Base-by-base conservation (phyloP, 2,329 filamentous ascomycete species). In the Huntiella moniliformis region DNA sequence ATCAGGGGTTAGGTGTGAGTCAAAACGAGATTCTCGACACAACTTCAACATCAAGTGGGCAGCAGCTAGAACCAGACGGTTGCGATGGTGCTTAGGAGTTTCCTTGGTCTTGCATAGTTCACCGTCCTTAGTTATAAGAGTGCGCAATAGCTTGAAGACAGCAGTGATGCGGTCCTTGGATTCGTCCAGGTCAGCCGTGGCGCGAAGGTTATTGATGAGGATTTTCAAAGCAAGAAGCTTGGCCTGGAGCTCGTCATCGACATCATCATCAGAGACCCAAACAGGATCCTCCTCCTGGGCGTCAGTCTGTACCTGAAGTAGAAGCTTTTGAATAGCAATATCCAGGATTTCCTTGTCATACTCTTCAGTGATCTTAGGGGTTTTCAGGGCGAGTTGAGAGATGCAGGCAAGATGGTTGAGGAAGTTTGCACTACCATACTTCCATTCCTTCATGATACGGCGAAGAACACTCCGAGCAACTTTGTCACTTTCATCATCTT, bases 201-300 rank as follows among this genome's bases (percentile, higher is more conserved):
- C 80, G 35, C 87, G 76, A 13, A 94, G 69, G 45, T 82, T 76
- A 59, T 96, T 96, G 49, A 91, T 84, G 18, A 96, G 67, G 12
- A 86, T 80, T 57, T 81, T 88, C 41, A 96, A 65, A 1, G 87
- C 82, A 66, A 85, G 78, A 47, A 77, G 74, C 61, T 96, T 95
- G 15, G 86, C 80, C 50, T 79, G 72, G 12, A 84, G 79, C 56
- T 94, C 86, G 44, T 88, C 76, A 52, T 93, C 82, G 52, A 85
- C 63, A 32, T 74, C 69, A 10, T 73, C 69, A 48, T 80, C 73
- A 11, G 75, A 67, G 12, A 78, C 74, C 80, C 84, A 88, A 4
- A 68, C 67, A 12, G 73, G 73, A 48, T 76, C 69, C 1, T 61
- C 60, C 1, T 68, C 66, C 33, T 67, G 67, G 3, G 73, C 69